phyloP scores from a whole-genome alignment of 2,329 filamentous ascomycete species.

The Rutstroemia sp. region DNA sequence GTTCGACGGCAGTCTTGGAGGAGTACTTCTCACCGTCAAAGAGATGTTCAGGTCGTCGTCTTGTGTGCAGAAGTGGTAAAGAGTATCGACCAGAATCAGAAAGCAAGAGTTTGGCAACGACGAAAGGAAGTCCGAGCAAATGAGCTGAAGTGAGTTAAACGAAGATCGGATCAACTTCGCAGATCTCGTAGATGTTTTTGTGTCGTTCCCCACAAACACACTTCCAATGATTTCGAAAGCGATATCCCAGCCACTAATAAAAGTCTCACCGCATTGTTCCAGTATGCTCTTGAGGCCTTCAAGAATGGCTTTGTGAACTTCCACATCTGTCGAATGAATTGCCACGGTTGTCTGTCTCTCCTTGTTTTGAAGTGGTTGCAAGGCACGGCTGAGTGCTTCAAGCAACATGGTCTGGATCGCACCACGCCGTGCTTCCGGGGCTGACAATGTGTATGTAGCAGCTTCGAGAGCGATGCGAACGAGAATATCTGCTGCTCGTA shows the following conservation, averaged over 20 bases:
- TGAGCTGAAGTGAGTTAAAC: conserved; percentile 82
- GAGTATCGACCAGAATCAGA: conserved; percentile 72
- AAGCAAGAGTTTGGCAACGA: conserved; percentile 66
- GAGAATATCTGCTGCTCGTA: conserved; percentile 57
- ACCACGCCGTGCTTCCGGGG: conserved; percentile 44
- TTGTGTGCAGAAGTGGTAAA: conserved; percentile 85
- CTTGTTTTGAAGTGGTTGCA: conserved; percentile 49
- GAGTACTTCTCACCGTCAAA: conserved; percentile 58
- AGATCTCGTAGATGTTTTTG: conserved; percentile 44
- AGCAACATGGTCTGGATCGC: conserved; percentile 67
- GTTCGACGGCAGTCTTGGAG: neutral
- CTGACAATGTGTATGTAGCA: conserved; percentile 46
- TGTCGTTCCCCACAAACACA: conserved; percentile 51
- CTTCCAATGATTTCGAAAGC: conserved; percentile 80
- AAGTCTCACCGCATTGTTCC: conserved; percentile 79
- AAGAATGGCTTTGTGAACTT: conserved; percentile 73
- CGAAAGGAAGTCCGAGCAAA: conserved; percentile 88
- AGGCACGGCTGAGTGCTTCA: conserved; percentile 54
- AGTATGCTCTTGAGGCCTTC: conserved; percentile 76
- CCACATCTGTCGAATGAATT: conserved; percentile 58
- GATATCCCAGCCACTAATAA: conserved; percentile 77
- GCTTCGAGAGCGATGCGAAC: conserved; percentile 51
- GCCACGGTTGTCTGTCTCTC: conserved; percentile 48
- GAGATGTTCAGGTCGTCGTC: conserved; percentile 92
- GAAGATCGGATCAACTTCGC: conserved; percentile 74